Percentiles rank a stretch among this genome's conserved stretches.
Evolutionary conservation across 345 rosid genomes (phyloP).

Genomic region (Camelina neglecta): DNA sequence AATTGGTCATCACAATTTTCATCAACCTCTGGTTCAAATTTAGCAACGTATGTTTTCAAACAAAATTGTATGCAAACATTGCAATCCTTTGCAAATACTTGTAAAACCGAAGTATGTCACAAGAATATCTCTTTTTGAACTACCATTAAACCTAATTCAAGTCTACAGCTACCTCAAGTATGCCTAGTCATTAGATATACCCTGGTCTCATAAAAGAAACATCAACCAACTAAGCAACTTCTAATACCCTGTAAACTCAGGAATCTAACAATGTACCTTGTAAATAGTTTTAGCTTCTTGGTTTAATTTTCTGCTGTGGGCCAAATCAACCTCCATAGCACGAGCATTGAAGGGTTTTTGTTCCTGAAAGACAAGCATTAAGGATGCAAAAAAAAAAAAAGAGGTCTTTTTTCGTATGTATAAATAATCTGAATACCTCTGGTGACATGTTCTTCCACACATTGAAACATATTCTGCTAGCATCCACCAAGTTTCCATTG

Average conservation of each 20-base stretch:
- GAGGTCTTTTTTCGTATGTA: background rate
- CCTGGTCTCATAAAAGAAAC: background rate
- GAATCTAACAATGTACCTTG: constrained; percentile 34
- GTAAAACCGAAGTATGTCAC: constrained; percentile 1
- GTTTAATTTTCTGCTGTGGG: constrained; percentile 20
- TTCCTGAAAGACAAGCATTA: constrained; percentile 50
- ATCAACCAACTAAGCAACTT: constrained; percentile 11
- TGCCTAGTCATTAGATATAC: background rate
- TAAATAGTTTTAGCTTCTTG: constrained; percentile 28
- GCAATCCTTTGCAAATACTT: background rate
- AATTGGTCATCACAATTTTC: constrained; percentile 19
- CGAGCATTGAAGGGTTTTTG: constrained; percentile 52
- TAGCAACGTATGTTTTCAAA: background rate
- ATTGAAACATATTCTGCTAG: constrained; percentile 60
- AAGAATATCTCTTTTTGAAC: background rate
- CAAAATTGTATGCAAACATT: constrained; percentile 3
- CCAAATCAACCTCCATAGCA: constrained; percentile 52
- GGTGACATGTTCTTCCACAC: constrained; percentile 70
- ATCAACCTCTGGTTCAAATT: constrained; percentile 28
- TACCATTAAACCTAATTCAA: constrained; percentile 13
- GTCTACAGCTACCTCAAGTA: constrained; percentile 16
- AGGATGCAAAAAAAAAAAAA: background rate
- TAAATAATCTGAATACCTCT: constrained; percentile 50
- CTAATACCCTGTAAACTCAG: background rate
- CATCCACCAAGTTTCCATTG: constrained; percentile 42